phyloP scores from a whole-genome alignment of 345 rosid genomes.

The Pistacia integerrima region DNA sequence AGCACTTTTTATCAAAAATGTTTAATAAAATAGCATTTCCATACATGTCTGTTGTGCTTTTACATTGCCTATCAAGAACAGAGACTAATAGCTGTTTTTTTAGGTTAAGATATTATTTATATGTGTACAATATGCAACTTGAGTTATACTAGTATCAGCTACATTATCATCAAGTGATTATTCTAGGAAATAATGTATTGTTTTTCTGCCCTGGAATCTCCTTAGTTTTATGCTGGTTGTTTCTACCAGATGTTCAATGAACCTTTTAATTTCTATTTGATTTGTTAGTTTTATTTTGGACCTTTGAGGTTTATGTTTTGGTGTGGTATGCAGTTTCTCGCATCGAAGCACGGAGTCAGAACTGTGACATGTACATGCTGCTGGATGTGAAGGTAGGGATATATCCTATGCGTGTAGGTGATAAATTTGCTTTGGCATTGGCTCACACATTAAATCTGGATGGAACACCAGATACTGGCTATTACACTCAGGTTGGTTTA shows the following conservation, averaged over 20 bases:
- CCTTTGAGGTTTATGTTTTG: not conserved
- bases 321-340: conserved; percentile 55
- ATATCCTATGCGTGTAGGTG: conserved; percentile 58
- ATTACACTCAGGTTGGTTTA: conserved; percentile 55
- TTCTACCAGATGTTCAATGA: not conserved
- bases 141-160: not conserved
- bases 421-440: conserved; percentile 65
- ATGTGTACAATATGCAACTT: not conserved
- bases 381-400: conserved; percentile 64
- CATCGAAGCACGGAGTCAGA: conserved; percentile 64
- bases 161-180: too few species aligned
- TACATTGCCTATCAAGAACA: not conserved
- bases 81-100: not conserved
- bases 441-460: conserved; percentile 69
- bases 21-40: not conserved
- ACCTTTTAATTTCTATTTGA: not conserved
- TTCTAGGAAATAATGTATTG: too few species aligned
- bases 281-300: not conserved
- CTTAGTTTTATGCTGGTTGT: not conserved
- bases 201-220: not conserved
- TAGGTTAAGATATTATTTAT: not conserved
- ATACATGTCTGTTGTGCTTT: not conserved
- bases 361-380: conserved; percentile 69
- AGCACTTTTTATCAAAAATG: too few species aligned
- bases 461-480: conserved; percentile 79